These are phyloP conservation scores for Fusarium phyllophilum DNA, from an alignment of 2,329 filamentous ascomycete genomes.

Conservation along the genomic window DNA sequence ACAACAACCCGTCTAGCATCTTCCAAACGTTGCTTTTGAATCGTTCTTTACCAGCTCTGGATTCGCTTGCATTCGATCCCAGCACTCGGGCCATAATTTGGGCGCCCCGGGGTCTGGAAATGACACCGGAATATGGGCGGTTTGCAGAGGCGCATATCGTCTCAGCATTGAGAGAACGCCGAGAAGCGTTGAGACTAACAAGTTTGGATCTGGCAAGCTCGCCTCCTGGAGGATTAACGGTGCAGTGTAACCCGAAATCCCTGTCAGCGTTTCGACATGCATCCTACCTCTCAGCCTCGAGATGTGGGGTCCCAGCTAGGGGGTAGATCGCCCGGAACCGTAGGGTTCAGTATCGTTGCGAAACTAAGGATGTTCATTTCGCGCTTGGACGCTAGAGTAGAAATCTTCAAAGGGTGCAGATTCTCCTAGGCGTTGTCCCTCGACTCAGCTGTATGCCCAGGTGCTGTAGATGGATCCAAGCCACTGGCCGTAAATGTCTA, in stretches of 20 bases:
- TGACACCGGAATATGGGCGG: conserved; percentile 13
- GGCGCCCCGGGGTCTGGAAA: conserved; percentile 13
- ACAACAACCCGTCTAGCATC: conserved; percentile 9
- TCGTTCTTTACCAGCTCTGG: conserved; percentile 38
- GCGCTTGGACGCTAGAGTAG: conserved; percentile 5
- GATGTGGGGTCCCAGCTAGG: conserved; percentile 16
- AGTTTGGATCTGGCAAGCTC: conserved; percentile 11
- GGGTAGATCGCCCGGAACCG: conserved; percentile 1
- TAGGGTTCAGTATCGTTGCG: background rate
- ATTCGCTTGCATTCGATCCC: conserved; percentile 37
- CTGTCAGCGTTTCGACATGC: conserved; percentile 18
- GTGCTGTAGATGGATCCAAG: conserved; percentile 26
- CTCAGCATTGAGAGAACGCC: conserved; percentile 10
- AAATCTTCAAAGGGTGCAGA: conserved; percentile 2
- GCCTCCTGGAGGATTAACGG: conserved; percentile 21
- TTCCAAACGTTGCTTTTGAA: conserved; percentile 28
- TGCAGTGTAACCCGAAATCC: conserved; percentile 30
- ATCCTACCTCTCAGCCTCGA: conserved; percentile 22
- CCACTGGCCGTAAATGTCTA: conserved; percentile 16
- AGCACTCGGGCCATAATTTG: conserved; percentile 14
- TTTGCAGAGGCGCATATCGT: conserved; percentile 19
- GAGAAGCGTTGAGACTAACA: conserved; percentile 16
- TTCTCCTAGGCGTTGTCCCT: conserved; percentile 21
- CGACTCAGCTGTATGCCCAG: conserved; percentile 7
- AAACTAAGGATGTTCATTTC: background rate